These are phyloP conservation scores for Peronospora farinosa DNA, from an alignment of 352 stramenopile genomes.

Conservation along the genomic window DNA sequence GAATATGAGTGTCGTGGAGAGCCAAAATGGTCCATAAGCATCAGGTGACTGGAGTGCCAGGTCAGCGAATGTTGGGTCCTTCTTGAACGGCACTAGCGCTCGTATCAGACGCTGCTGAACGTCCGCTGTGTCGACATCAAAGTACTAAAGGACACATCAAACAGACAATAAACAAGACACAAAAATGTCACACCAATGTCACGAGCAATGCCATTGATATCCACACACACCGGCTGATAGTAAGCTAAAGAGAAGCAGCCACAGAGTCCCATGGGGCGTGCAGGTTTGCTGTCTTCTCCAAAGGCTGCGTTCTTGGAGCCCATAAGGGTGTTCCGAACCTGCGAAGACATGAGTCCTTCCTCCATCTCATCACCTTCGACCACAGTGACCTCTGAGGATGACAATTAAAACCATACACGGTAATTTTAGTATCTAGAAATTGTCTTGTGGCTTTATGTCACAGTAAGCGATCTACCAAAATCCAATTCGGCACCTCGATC, in stretches of 20 bases:
- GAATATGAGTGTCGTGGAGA: slow-evolving; percentile 84
- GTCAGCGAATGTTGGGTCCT: slow-evolving; percentile 75
- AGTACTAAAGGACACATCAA: slow-evolving; percentile 43
- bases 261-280: slow-evolving; percentile 45
- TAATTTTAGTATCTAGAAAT: background rate
- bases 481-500: slow-evolving; percentile 62
- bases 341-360: slow-evolving; percentile 67
- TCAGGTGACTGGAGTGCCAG: slow-evolving; percentile 52
- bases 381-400: slow-evolving; percentile 64
- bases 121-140: slow-evolving; percentile 80
- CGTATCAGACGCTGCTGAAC: slow-evolving; percentile 70
- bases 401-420: background rate
- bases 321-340: slow-evolving; percentile 61
- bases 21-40: slow-evolving; percentile 80
- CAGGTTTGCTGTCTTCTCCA: slow-evolving; percentile 34
- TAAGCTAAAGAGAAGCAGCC: slow-evolving; percentile 77
- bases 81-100: slow-evolving; percentile 79
- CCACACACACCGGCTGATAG: slow-evolving; percentile 73
- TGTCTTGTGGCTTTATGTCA: background rate
- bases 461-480: slow-evolving; percentile 46
- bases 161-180: slow-evolving; percentile 5
- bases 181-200: slow-evolving; percentile 2
- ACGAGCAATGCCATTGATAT: background rate
- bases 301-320: slow-evolving; percentile 36
- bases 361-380: slow-evolving; percentile 66